These are phyloP conservation scores for Blastobotrys americana DNA, from an alignment of 805 yeast species.

Conservation along the genomic window DNA sequence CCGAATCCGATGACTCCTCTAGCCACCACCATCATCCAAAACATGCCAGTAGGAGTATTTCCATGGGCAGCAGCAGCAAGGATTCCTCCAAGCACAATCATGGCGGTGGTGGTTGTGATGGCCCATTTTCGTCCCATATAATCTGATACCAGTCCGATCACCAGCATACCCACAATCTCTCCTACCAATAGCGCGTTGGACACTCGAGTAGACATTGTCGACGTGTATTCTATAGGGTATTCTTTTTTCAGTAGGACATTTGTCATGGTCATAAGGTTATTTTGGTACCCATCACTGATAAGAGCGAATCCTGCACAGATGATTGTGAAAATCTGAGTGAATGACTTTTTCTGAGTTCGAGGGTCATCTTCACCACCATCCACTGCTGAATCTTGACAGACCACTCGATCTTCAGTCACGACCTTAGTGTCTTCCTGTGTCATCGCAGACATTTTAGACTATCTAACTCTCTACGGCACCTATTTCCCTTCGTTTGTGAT, in stretches of 20 bases:
- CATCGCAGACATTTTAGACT: too few species aligned
- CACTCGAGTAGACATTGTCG: slow-evolving; percentile 52
- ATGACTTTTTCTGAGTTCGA: slow-evolving; percentile 5
- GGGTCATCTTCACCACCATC: not conserved
- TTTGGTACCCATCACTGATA: slow-evolving; percentile 72
- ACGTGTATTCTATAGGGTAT: slow-evolving; percentile 39
- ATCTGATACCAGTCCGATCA: slow-evolving; percentile 57
- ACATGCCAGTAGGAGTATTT: slow-evolving; percentile 48
- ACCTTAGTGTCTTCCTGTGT: slow-evolving; percentile 3
- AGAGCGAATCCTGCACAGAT: slow-evolving; percentile 68
- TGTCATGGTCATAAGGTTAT: slow-evolving; percentile 64
- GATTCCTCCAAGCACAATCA: slow-evolving; percentile 57
- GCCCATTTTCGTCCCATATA: slow-evolving; percentile 61
- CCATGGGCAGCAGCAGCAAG: slow-evolving; percentile 71
- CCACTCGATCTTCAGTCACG: too few species aligned
- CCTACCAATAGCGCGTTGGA: slow-evolving; percentile 65
- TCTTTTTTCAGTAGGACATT: slow-evolving; percentile 47
- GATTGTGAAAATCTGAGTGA: slow-evolving; percentile 33
- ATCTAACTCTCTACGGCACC: too few species aligned
- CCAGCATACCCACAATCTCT: slow-evolving; percentile 64
- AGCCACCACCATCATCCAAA: slow-evolving; percentile 68
- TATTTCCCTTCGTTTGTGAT: too few species aligned
- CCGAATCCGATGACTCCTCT: slow-evolving; percentile 77
- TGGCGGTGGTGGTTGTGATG: slow-evolving; percentile 54
- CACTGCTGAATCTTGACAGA: slow-evolving; percentile 8